A percentile compares a stretch with the other conserved stretches of the same genome.
phyloP scores from a whole-genome alignment of 1,139 yeast species.

The Yueomyces sp. region DNA sequence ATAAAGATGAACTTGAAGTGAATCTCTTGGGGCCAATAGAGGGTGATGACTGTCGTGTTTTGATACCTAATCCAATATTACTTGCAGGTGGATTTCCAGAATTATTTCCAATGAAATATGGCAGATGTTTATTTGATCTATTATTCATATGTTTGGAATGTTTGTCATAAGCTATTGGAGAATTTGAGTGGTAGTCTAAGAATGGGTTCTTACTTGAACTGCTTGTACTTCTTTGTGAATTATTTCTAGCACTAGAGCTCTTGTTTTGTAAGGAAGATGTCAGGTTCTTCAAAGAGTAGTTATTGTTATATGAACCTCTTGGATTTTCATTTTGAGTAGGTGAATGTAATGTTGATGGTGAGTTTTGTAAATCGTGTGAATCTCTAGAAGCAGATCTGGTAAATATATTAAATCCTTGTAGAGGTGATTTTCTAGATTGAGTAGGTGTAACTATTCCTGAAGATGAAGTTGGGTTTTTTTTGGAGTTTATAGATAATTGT shows the following conservation, averaged over 20 bases:
- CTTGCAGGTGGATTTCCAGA: constrained; percentile 2
- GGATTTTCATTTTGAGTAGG: constrained; percentile 1
- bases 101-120: constrained; percentile 3
- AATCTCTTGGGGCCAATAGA: constrained; percentile 22
- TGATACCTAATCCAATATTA: constrained; percentile 23
- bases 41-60: constrained; percentile 26
- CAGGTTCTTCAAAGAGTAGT: constrained; percentile 22
- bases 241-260: constrained; percentile 29
- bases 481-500: constrained; percentile 17
- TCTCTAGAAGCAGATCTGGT: constrained; percentile 20
- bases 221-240: constrained; percentile 31
- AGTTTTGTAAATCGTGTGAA: constrained; percentile 6
- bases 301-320: constrained; percentile 25
- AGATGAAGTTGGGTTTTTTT: constrained; percentile 17
- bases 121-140: background rate
- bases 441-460: constrained; percentile 10
- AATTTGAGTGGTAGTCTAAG: constrained; percentile 2
- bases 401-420: constrained; percentile 21
- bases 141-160: background rate
- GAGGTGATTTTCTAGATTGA: constrained; percentile 19
- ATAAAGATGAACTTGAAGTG: constrained; percentile 21
- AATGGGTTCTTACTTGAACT: constrained; percentile 13
- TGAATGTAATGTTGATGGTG: constrained; percentile 1
- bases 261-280: constrained; percentile 23
- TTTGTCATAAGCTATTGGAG: background rate